Percentiles rank a stretch among this genome's conserved stretches.
These are phyloP conservation scores for Dactylellina haptotyla DNA, from an alignment of 2,329 filamentous ascomycete genomes.

Conservation along the genomic window DNA sequence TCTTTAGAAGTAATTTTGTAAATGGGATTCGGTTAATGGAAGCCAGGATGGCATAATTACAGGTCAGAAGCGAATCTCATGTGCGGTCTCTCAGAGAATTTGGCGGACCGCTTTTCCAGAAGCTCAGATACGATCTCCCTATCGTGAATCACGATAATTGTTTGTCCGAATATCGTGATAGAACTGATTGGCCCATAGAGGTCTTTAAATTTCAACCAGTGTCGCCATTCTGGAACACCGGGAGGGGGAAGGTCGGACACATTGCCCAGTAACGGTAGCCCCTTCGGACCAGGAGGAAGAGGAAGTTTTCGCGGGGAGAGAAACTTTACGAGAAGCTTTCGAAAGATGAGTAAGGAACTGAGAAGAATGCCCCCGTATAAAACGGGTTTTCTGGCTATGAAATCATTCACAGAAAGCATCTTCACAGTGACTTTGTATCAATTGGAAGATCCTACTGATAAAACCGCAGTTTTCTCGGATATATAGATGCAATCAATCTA, in stretches of 20 bases:
- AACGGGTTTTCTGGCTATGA: no score
- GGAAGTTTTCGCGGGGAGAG: conserved; percentile 20
- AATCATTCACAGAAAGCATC: no score
- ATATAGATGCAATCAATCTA: no score
- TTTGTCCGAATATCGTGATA: conserved; percentile 62
- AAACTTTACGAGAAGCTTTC: conserved; percentile 13
- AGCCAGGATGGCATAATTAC: no score
- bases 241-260: conserved; percentile 37
- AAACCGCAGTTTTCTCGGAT: no score
- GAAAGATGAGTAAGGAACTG: not conserved
- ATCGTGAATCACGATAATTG: conserved; percentile 63
- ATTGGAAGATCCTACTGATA: no score
- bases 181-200: conserved; percentile 61
- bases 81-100: conserved; percentile 61
- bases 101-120: conserved; percentile 60
- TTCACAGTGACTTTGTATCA: no score
- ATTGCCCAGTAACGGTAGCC: conserved; percentile 21
- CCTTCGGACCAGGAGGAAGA: conserved; percentile 39
- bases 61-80: no score
- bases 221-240: conserved; percentile 61
- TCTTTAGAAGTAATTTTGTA: no score
- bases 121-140: conserved; percentile 61
- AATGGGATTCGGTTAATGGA: no score
- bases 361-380: conserved; percentile 30
- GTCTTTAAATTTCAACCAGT: conserved; percentile 63